Evolutionary conservation across 495 filamentous ascomycete species (phyloP).

Genomic region (Penicillium malachiteum): DNA sequence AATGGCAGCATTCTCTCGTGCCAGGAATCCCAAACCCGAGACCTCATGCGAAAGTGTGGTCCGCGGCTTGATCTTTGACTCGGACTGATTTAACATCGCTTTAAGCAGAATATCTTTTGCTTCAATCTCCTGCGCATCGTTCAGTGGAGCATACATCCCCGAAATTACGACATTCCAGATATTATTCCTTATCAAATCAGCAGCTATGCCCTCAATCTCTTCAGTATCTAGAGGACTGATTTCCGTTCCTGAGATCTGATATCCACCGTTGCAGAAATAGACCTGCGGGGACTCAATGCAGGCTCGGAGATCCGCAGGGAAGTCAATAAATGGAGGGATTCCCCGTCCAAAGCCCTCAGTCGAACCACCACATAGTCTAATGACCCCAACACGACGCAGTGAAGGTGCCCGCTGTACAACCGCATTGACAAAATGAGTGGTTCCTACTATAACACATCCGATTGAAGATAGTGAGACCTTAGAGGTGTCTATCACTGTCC

Average conservation of each 20-base stretch:
- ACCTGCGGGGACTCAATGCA: slow-evolving; percentile 23
- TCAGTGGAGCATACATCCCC: slow-evolving; percentile 59
- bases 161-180: slow-evolving; percentile 53
- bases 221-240: slow-evolving; percentile 19
- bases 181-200: slow-evolving; percentile 7
- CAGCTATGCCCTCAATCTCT: slow-evolving; percentile 11
- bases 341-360: slow-evolving; percentile 50
- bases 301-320: slow-evolving; percentile 30
- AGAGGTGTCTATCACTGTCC: slow-evolving; percentile 40
- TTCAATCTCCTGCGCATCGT: slow-evolving; percentile 23
- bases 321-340: slow-evolving; percentile 51
- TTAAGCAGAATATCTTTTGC: slow-evolving; percentile 11
- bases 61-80: slow-evolving; percentile 8
- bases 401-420: slow-evolving; percentile 52
- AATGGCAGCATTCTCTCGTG: slow-evolving; percentile 54
- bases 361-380: slow-evolving; percentile 47
- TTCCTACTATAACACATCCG: slow-evolving; percentile 59
- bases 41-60: slow-evolving; percentile 39
- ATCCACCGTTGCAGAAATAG: slow-evolving; percentile 23
- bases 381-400: slow-evolving; percentile 49
- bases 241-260: slow-evolving; percentile 22
- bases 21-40: slow-evolving; percentile 47
- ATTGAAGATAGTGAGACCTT: slow-evolving; percentile 40
- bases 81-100: too few species aligned
- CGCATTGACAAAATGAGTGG: slow-evolving; percentile 64